Base-by-base conservation (phyloP, 768 basidiomycete genomes). In the Lactarius sp. region DNA sequence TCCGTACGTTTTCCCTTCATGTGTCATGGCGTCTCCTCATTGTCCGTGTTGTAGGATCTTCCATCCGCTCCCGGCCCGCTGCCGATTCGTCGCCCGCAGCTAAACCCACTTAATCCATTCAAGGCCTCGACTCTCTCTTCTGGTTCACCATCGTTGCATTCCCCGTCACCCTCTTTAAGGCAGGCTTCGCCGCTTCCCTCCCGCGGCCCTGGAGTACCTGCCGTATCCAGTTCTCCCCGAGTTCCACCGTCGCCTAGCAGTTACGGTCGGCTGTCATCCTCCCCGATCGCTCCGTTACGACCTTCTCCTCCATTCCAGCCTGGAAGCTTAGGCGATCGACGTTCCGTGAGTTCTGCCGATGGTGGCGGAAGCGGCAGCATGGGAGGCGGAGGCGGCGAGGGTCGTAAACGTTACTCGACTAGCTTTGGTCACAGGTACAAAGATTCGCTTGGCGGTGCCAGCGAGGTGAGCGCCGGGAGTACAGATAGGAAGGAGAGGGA, bases 401-500 rank as follows among this genome's bases (percentile, higher is more conserved):
- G 59, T 36, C 76, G 84, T 44, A 88, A 87, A 72, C 77, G 88
- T 7, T 92, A 90, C 75, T 88, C 86, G 51, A 89, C 87, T 67
- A 88, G 85, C 64, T 92, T 92, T 71, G 84, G 86, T 10, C 85
- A 91, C 72, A 80, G 90, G 50, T 88, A 88, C 71, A 75, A 73
- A 22, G 71, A 76, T 14, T 75, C 79, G 18, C 73, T 75, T 36
- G 77, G 76, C 18, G 75, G 66, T 22, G 75, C 69, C 6, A 75
- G 73, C 56, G 73, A 75, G 44, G 72, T 76, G 34, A 76, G 80
- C 59, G 71, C 77, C 1, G 75, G 79, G 8, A 80, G 79, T 58
- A 72, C 69, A 64, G 65, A 71, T 67, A 50, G 68, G 62, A 65
- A 69, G 61, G 70, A 53, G 46, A 59, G 68, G 61, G 70, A 58